Evolutionary conservation across 1,284 basidiomycete genomes (phyloP).

Genomic region (Calocybe gambosa): DNA sequence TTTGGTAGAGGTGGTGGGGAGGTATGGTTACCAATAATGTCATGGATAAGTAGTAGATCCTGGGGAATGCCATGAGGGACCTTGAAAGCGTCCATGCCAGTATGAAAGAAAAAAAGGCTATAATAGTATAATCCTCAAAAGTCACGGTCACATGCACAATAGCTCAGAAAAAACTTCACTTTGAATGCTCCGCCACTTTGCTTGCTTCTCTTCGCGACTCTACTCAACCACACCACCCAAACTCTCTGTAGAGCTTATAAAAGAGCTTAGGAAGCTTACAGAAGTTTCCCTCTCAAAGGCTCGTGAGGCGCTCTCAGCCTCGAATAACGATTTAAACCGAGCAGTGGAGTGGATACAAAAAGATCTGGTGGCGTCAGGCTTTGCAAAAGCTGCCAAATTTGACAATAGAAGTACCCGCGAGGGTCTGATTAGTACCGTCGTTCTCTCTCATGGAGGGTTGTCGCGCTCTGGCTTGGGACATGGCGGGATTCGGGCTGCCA

Average conservation of each 20-base stretch:
- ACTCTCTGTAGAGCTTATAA: slow-evolving; percentile 70
- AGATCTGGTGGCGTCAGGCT: slow-evolving; percentile 67
- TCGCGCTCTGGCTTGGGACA: slow-evolving; percentile 26
- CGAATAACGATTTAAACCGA: slow-evolving; percentile 67
- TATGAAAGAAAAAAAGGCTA: slow-evolving; percentile 8
- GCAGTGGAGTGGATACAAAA: slow-evolving; percentile 81
- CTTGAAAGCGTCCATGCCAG: slow-evolving; percentile 43
- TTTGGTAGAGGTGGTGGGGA: slow-evolving; percentile 16
- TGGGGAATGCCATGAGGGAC: slow-evolving; percentile 57
- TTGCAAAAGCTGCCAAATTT: slow-evolving; percentile 81
- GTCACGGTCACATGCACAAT: slow-evolving; percentile 15
- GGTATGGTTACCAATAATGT: slow-evolving; percentile 41
- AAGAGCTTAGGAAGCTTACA: slow-evolving; percentile 77
- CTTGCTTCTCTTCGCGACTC: slow-evolving; percentile 17
- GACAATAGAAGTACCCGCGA: slow-evolving; percentile 68
- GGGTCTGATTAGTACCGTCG: slow-evolving; percentile 72
- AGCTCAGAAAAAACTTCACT: background rate
- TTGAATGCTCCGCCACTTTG: slow-evolving; percentile 15
- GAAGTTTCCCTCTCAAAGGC: slow-evolving; percentile 85
- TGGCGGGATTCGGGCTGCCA: slow-evolving; percentile 66
- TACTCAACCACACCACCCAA: slow-evolving; percentile 36
- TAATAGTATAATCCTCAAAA: background rate
- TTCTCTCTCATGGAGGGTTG: slow-evolving; percentile 57
- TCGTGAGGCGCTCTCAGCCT: slow-evolving; percentile 75
- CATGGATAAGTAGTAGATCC: slow-evolving; percentile 67